Evolutionary conservation across 768 basidiomycete species (phyloP), one percentile per base, ranked within the genome.

Genomic region (Austroboletus festivus): DNA sequence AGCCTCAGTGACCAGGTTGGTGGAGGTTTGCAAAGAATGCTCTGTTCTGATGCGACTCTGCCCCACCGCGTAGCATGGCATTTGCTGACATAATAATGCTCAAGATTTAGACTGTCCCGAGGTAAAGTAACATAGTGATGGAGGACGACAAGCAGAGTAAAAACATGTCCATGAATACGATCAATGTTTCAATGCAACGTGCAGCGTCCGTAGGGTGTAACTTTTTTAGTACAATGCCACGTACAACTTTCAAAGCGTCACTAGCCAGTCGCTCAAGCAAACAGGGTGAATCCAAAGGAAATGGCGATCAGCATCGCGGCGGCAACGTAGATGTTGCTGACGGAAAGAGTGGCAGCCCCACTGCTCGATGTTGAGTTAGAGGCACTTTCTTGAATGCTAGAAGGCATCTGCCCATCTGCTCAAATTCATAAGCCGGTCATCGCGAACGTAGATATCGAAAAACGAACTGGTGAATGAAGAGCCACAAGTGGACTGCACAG

Each of bases 401-500:
- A 56, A 3, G 68, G 68, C 34, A 57, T 61, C 42, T 64, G 58
- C 21, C 68, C 67, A 35, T 68, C 68, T 70, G 26, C 13, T 40
- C 40, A 26, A 52, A 31, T n/a, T 6, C 12, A 28, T n/a, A 28
- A 28, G 12, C 12, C 6, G 15, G 47, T 34, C 8, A 10, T 26
- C 11, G 3, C 16, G 28, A 19, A 20, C 9, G 34, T 2, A 20
- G 34, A 8, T 33, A 18, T n/a, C 10, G 11, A n/a, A 42, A 40
- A 6, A 63, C 75, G 50, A 60, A 83, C 81, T 69, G 39, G 69
- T 76, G 65, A 83, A 84, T 12, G 67, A 65, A 37, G 77, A 56
- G 12, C 82, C 81, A 52, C 83, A 84, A 7, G 51, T 20, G 16
- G 52, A 42, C 50, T 66, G 65, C 4, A 76, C 4, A 1, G 57